A percentile compares a stretch with the other conserved stretches of the same genome.
These are phyloP conservation scores for Verticillium albo-atrum DNA, from an alignment of 2,329 filamentous ascomycete genomes.

Conservation along the genomic window DNA sequence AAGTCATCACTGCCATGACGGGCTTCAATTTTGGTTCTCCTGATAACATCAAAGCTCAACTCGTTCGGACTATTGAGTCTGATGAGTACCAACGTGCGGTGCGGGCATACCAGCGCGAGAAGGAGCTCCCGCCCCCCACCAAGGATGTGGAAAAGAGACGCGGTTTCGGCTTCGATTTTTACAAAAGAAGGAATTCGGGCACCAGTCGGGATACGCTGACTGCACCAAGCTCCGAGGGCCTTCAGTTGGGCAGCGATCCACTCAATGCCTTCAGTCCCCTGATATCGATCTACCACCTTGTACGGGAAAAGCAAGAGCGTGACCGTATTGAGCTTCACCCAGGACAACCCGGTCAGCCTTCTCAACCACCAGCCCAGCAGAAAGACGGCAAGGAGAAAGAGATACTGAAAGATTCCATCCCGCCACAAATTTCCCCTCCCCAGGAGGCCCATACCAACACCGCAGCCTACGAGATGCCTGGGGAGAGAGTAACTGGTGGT, in stretches of 20 bases:
- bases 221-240: constrained; percentile 78
- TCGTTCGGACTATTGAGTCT: constrained; percentile 83
- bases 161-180: constrained; percentile 90
- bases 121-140: constrained; percentile 50
- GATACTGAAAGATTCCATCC: constrained; percentile 14
- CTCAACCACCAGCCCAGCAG: constrained; percentile 22
- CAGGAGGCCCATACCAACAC: constrained; percentile 87
- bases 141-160: constrained; percentile 76
- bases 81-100: constrained; percentile 89
- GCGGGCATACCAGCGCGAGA: constrained; percentile 64
- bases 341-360: constrained; percentile 33
- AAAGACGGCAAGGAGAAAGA: constrained; percentile 28
- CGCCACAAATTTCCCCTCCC: constrained; percentile 75
- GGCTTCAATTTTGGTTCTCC: constrained; percentile 94
- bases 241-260: constrained; percentile 79
- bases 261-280: constrained; percentile 91
- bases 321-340: constrained; percentile 51
- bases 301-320: constrained; percentile 88
- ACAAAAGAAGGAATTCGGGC: constrained; percentile 86
- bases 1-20: constrained; percentile 89
- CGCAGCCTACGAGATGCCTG: constrained; percentile 79
- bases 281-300: constrained; percentile 91
- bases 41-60: constrained; percentile 75
- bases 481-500: constrained; percentile 81
- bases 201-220: constrained; percentile 83